These are phyloP conservation scores for Tubosaeta sp. DNA, from an alignment of 768 basidiomycete species.

Conservation along the genomic window DNA sequence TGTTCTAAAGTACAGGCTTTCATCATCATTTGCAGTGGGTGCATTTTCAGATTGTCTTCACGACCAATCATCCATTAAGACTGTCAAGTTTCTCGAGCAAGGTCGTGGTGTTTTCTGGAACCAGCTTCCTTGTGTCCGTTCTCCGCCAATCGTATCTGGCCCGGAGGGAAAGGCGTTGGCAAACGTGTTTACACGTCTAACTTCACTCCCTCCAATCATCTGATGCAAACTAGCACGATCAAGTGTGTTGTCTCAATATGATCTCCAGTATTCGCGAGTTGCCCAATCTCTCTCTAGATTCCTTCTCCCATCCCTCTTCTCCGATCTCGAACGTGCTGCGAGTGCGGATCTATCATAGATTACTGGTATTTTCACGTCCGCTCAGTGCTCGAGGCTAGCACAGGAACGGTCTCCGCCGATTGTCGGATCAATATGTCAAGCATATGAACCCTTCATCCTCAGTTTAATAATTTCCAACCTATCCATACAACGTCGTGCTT, in stretches of 20 bases:
- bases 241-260: neutral
- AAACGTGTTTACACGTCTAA: neutral
- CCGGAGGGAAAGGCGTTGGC: neutral
- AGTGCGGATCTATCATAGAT: too few species aligned
- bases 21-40: neutral
- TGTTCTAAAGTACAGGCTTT: neutral
- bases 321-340: neutral
- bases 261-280: neutral
- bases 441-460: neutral
- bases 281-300: neutral
- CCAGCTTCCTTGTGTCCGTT: neutral
- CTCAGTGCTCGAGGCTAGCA: too few species aligned
- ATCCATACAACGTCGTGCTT: too few species aligned
- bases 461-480: too few species aligned
- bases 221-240: neutral
- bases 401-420: conserved; percentile 70
- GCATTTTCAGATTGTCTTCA: neutral
- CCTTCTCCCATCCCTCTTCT: neutral
- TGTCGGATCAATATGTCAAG: conserved; percentile 45
- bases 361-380: too few species aligned
- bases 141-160: neutral
- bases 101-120: neutral
- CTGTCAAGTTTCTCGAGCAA: neutral
- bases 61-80: neutral
- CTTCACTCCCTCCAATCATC: neutral